A percentile compares a stretch with the other conserved stretches of the same genome.
phyloP scores from a whole-genome alignment of 306 rosid species.

The Dalbergia cultrata region DNA sequence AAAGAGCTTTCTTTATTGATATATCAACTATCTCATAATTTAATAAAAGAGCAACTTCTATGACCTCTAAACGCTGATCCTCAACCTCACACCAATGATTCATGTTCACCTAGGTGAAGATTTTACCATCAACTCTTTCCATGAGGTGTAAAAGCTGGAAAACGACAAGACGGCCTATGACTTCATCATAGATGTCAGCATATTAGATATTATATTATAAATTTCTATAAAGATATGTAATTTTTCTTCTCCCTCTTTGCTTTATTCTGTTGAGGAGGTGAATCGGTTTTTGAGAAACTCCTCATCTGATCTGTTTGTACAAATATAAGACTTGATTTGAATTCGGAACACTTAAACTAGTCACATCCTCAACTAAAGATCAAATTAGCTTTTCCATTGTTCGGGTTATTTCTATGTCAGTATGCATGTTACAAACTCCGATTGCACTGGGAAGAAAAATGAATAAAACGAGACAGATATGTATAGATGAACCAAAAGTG shows the following conservation, averaged over 20 bases:
- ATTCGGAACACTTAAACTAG: not conserved
- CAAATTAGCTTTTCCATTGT: not conserved
- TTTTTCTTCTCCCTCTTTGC: conserved; percentile 22
- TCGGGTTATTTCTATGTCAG: not conserved
- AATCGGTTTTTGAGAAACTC: conserved; percentile 3
- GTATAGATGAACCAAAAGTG: not conserved
- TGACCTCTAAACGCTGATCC: not conserved
- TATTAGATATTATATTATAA: conserved; percentile 14
- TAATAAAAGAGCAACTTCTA: not conserved
- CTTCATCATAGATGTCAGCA: conserved; percentile 41
- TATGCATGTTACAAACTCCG: not conserved
- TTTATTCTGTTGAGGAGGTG: conserved; percentile 24
- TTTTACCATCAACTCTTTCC: not conserved
- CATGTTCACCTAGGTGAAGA: not conserved
- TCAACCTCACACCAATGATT: not conserved
- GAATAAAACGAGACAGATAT: no score
- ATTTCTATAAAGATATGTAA: conserved; percentile 38
- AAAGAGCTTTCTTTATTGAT: not conserved
- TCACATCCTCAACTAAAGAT: not conserved
- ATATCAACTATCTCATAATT: not conserved
- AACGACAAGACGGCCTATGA: conserved; percentile 28
- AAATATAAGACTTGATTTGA: not conserved
- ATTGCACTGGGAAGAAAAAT: no score
- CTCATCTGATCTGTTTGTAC: conserved; percentile 19
- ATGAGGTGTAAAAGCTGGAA: conserved; percentile 13